Evolutionary conservation across 2,329 filamentous ascomycete genomes (phyloP), one percentile per base, ranked within the genome.

Genomic region (Septoria petroselini): DNA sequence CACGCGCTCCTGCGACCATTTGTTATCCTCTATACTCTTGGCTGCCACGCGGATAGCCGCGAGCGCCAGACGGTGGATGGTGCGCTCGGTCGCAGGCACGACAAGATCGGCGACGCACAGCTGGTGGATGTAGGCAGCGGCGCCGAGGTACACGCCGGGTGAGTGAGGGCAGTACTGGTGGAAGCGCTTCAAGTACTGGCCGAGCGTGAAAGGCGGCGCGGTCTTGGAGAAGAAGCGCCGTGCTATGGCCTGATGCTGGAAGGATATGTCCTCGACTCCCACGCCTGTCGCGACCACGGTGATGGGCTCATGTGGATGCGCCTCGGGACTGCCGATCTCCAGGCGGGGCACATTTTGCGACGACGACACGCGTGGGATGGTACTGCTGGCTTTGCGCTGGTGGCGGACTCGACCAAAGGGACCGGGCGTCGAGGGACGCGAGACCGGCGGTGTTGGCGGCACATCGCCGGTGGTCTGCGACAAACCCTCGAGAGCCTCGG

Each of bases 141-240:
- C 85, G 1, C 91, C 89, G 19, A 98, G 82, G 71, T 95, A 96
- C 7, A 97, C 91, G 18, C 85, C 91, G 0, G 91, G 90, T 55
- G 88, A 94, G 81, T 95, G 90, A 3, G 93, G 91, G 64, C 91
- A 97, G 72, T 86, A 96, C 50, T 82, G 82, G 71, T 97, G 91
- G 51, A 97, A 81, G 12, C 91, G 86, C 62, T 84, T 76, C 18
- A 97, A 79, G 65, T 97, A 98, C 57, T 93, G 86, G 63, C 85
- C 81, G 39, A 96, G 78, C 29, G 83, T 79, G 58, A 97, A 91
- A 8, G 86, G 84, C 15, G 93, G 91, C 12, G 89, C 83, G 42
- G 83, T 81, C 67, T 93, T 95, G 57, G 86, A 91, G 73, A 93
- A 94, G 71, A 98, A 98, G 63, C 93, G 93, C 59, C 90, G 83